A percentile compares a stretch with the other conserved stretches of the same genome.
Evolutionary conservation across 2,329 filamentous ascomycete species (phyloP).

Genomic region (Capronia americana): DNA sequence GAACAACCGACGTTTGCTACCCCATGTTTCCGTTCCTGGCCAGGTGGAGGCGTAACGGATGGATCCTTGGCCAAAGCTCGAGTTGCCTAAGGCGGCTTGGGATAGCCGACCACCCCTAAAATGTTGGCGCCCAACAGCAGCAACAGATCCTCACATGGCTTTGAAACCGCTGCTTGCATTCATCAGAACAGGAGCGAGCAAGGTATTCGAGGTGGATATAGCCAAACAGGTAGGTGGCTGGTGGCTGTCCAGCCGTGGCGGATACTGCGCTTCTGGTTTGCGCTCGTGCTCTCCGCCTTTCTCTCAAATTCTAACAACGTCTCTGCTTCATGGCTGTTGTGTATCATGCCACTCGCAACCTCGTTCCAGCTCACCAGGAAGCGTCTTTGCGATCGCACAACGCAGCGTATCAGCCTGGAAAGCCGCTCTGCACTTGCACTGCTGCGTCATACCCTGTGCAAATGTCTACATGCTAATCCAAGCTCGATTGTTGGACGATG

Average conservation of each 20-base stretch:
- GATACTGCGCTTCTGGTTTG: neutral
- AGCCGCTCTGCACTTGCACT: neutral
- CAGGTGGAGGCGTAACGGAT: neutral
- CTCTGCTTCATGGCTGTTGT: neutral
- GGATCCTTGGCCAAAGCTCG: neutral
- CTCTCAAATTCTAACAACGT: neutral
- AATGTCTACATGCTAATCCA: neutral
- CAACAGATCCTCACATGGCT: neutral
- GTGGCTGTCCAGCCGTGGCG: neutral
- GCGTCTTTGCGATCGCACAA: neutral
- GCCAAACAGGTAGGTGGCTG: neutral
- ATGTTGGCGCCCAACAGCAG: neutral
- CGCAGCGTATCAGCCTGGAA: neutral
- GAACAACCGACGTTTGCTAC: neutral
- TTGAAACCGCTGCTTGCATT: neutral
- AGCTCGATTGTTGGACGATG: neutral
- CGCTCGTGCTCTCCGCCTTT: neutral
- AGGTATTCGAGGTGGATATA: neutral
- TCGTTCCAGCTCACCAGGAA: neutral
- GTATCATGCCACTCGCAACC: neutral
- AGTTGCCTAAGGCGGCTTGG: neutral
- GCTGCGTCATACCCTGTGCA: neutral
- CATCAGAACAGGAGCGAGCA: neutral
- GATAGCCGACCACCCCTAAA: neutral
- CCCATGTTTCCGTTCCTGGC: slow-evolving; percentile 6